Base-by-base conservation (phyloP, 1,139 yeast genomes). In the Magnusiomyces suaveolens region DNA sequence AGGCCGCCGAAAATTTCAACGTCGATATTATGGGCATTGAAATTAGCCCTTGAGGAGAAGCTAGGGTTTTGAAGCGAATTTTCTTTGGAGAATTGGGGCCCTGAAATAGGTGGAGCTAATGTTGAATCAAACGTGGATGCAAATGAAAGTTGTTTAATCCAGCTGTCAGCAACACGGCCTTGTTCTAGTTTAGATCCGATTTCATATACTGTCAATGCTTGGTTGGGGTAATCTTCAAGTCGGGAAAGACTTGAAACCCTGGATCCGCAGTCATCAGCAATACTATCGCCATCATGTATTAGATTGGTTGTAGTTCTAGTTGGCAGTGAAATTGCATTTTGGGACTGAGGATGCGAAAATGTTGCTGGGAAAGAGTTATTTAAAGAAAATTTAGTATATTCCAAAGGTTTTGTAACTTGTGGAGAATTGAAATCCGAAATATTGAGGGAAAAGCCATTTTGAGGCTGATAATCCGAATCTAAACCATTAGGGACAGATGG, bases 1-100 rank as follows among this genome's bases (percentile, higher is more conserved):
- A 57, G 72, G 2, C 78, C 80, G 1, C 80, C 75, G 65, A 83
- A 85, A 38, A 87, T 68, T 16, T 79, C 60, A 16, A 75, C 74
- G 63, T 83, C 84, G 43, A 80, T 71, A 56, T 63, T 68, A 21
- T 66, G 64, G 3, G 69, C 59, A n/a, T 66, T 64, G 29, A 72
- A 54, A 2, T 44, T 39, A 4, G 44, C 4, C 44, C 20, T 41
- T 41, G 23, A 4, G 20, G 6, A 8, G 3, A 41, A 29, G 12
- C 33, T 12, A 29, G 10, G 33, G 4, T 18, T 16, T 18, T 32
- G 18, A 23, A 2, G 2, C 29, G 26, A n/a, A 16, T 8, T 20
- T 29, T 29, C 33, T 29, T 29, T 6, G 12, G 47, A 16, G n/a
- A 16, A 4, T 16, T 47, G 29, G 14, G 6, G 6, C 10, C 25